Conservation (phyloP, 139 green algal species). For the Chlamydomonas eustigma region DNA sequence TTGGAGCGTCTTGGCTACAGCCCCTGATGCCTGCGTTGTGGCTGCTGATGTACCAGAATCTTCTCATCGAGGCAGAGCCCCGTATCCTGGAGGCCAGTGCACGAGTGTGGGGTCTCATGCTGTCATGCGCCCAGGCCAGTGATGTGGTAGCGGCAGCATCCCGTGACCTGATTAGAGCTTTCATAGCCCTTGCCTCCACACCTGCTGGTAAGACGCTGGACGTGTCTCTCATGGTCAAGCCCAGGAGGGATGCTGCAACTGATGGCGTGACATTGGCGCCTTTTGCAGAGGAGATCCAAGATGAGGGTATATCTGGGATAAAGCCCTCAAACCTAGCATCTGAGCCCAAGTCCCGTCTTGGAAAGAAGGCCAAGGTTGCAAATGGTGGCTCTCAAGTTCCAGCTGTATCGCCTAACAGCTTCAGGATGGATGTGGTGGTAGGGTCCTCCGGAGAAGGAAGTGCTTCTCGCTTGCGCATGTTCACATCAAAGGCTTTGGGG, state of each 20-base stretch:
- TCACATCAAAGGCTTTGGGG: slow-evolving; percentile 34
- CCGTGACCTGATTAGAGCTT: slow-evolving; percentile 1
- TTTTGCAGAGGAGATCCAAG: slow-evolving; percentile 9
- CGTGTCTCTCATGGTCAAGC: slow-evolving; percentile 14
- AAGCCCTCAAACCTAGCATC: background rate
- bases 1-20: slow-evolving; percentile 31
- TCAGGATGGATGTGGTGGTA: background rate
- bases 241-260: background rate
- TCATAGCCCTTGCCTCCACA: slow-evolving; percentile 24
- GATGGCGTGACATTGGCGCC: background rate
- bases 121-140: slow-evolving; percentile 27
- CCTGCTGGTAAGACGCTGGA: slow-evolving; percentile 35
- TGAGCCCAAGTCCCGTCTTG: background rate
- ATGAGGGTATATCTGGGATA: background rate
- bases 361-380: background rate
- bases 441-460: slow-evolving; percentile 28
- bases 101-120: slow-evolving; percentile 57
- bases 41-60: slow-evolving; percentile 70
- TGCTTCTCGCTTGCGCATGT: slow-evolving; percentile 53
- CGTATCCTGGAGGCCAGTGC: slow-evolving; percentile 38
- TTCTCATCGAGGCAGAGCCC: slow-evolving; percentile 66
- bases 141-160: background rate
- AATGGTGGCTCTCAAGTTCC: background rate
- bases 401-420: background rate
- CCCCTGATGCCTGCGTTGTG: slow-evolving; percentile 38